phyloP scores from a whole-genome alignment of 208 protist genomes.

The Trypanosoma grayi region DNA sequence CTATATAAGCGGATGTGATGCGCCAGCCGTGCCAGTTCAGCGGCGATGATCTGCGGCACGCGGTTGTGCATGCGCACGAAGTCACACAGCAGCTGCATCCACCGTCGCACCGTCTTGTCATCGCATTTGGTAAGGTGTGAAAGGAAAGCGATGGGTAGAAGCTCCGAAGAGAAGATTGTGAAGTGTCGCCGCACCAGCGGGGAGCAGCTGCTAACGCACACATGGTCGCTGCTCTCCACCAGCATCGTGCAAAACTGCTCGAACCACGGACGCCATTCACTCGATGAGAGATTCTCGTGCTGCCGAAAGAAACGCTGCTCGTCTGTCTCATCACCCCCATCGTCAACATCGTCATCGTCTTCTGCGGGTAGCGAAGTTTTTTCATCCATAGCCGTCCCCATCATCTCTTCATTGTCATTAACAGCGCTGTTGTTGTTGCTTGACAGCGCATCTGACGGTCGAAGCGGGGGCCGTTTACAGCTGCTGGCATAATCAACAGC shows the following conservation, averaged over 20 bases:
- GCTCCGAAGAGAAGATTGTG: slow-evolving; percentile 61
- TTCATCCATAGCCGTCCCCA: neutral
- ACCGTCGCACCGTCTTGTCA: slow-evolving; percentile 36
- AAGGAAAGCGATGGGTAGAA: slow-evolving; percentile 70
- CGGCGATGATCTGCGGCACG: slow-evolving; percentile 62
- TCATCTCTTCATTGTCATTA: neutral
- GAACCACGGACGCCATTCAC: slow-evolving; percentile 72
- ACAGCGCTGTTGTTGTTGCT: neutral
- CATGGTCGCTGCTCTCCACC: slow-evolving; percentile 50
- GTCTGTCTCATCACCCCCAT: slow-evolving; percentile 15
- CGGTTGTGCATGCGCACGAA: slow-evolving; percentile 52
- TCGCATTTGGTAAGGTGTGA: slow-evolving; percentile 48
- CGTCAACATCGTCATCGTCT: slow-evolving; percentile 17
- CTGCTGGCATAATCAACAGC: neutral
- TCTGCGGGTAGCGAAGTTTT: no score
- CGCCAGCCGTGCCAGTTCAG: slow-evolving; percentile 54
- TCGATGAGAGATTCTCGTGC: slow-evolving; percentile 37
- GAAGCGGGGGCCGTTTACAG: neutral
- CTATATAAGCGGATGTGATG: slow-evolving; percentile 63
- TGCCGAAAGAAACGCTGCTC: slow-evolving; percentile 38
- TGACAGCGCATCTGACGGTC: neutral
- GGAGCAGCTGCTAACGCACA: slow-evolving; percentile 58
- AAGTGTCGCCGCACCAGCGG: slow-evolving; percentile 55
- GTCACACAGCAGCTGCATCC: slow-evolving; percentile 53
- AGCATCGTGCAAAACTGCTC: slow-evolving; percentile 57